These are phyloP conservation scores for Rugosomyces carneus DNA, from an alignment of 1,284 basidiomycete species.

Conservation along the genomic window DNA sequence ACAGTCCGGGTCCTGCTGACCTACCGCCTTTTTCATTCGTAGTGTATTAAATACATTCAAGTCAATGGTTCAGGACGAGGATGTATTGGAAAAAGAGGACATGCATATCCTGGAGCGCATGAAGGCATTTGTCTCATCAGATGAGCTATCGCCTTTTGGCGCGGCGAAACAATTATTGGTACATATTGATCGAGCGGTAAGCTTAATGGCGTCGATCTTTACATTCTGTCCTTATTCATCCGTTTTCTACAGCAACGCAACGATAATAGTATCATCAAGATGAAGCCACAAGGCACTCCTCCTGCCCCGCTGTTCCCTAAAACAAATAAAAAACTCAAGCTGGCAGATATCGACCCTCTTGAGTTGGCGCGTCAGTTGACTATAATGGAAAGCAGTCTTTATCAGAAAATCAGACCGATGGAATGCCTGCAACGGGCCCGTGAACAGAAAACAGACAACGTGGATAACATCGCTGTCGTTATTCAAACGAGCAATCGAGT, in stretches of 20 bases:
- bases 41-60: constrained; percentile 84
- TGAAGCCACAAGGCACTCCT: constrained; percentile 49
- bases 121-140: constrained; percentile 70
- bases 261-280: constrained; percentile 46
- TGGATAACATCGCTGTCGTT: constrained; percentile 83
- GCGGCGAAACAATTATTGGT: constrained; percentile 71
- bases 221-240: constrained; percentile 8
- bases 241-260: constrained; percentile 42
- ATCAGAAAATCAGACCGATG: constrained; percentile 84
- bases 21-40: constrained; percentile 3
- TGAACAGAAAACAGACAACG: constrained; percentile 66
- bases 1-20: constrained; percentile 5
- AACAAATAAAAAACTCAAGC: constrained; percentile 68
- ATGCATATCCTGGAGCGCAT: constrained; percentile 71
- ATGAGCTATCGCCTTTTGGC: constrained; percentile 55
- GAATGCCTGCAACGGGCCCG: constrained; percentile 85
- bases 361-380: constrained; percentile 95
- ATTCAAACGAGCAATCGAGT: constrained; percentile 92
- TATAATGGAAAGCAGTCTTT: constrained; percentile 85
- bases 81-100: constrained; percentile 80
- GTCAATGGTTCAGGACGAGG: constrained; percentile 74
- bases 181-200: constrained; percentile 71
- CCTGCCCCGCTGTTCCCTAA: constrained; percentile 79
- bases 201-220: not conserved
- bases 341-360: constrained; percentile 84